Evolutionary conservation across 192 early-diverging fungal genomes (phyloP).

Genomic region (Entomortierella parvispora): DNA sequence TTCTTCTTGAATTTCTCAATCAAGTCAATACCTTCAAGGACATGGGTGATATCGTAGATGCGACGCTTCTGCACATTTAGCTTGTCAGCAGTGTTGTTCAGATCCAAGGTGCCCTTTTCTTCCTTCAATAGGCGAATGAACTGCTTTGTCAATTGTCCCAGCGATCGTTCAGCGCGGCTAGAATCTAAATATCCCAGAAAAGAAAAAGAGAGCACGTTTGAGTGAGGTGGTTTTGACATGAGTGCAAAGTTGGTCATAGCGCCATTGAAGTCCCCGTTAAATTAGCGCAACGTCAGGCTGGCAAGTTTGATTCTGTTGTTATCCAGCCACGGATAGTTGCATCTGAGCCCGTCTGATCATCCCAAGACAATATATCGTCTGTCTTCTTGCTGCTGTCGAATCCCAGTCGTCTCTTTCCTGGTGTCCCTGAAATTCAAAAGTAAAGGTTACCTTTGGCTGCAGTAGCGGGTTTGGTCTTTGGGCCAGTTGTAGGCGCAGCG

Average conservation of each 20-base stretch:
- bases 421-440: no score
- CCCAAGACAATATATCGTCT: no score
- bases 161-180: conserved; percentile 67
- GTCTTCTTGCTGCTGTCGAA: no score
- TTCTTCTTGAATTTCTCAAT: conserved; percentile 78
- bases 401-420: no score
- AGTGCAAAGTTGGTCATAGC: neutral
- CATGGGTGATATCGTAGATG: conserved; percentile 78
- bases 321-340: no score
- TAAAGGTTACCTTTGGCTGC: conserved; percentile 21
- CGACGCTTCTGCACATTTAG: conserved; percentile 73
- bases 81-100: conserved; percentile 66
- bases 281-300: no score
- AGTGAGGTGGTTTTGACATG: neutral
- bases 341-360: no score
- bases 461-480: conserved; percentile 13
- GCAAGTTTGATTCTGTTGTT: no score
- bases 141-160: conserved; percentile 68
- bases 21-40: conserved; percentile 71
- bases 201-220: neutral
- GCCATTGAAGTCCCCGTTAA: no score
- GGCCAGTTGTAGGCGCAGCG: neutral
- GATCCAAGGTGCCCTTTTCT: conserved; percentile 64
- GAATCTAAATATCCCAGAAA: conserved; percentile 21
- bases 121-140: conserved; percentile 64